phyloP scores from a whole-genome alignment of 192 early-diverging fungal species.

The Coemansia sp. region DNA sequence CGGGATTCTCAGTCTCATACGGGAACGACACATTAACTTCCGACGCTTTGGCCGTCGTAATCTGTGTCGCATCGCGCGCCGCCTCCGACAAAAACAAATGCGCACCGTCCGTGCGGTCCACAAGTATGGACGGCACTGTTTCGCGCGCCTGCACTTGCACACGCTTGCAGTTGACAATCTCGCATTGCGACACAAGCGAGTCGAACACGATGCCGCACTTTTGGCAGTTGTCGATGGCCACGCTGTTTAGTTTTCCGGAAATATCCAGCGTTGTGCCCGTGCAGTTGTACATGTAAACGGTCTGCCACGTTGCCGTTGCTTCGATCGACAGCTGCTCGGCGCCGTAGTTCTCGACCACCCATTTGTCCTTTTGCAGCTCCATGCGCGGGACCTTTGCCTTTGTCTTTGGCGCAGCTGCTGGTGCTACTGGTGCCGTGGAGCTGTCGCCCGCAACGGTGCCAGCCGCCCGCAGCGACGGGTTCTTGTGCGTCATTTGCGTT shows the following conservation, averaged over 20 bases:
- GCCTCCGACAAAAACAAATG: slow-evolving; percentile 85
- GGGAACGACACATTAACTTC: slow-evolving; percentile 87
- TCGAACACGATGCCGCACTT: slow-evolving; percentile 86
- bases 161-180: slow-evolving; percentile 89
- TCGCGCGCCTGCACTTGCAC: slow-evolving; percentile 84
- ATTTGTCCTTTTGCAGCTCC: slow-evolving; percentile 86
- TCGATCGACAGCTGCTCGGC: slow-evolving; percentile 74
- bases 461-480: slow-evolving; percentile 78
- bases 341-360: slow-evolving; percentile 88
- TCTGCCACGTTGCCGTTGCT: slow-evolving; percentile 77
- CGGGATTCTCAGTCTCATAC: slow-evolving; percentile 33
- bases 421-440: background rate
- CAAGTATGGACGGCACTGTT: slow-evolving; percentile 74
- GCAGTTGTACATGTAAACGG: slow-evolving; percentile 94
- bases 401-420: slow-evolving; percentile 1
- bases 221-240: slow-evolving; percentile 84
- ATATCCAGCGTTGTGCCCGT: slow-evolving; percentile 85
- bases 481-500: slow-evolving; percentile 98
- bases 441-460: slow-evolving; percentile 54
- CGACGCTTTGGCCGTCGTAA: slow-evolving; percentile 91
- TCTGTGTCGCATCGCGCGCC: slow-evolving; percentile 70
- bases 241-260: slow-evolving; percentile 88
- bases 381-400: slow-evolving; percentile 58
- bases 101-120: slow-evolving; percentile 93
- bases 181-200: slow-evolving; percentile 78